Percentiles rank a stretch among this genome's conserved stretches.
Evolutionary conservation across 176 grass and related monocot species (phyloP).

Genomic region (Musa beccarii): DNA sequence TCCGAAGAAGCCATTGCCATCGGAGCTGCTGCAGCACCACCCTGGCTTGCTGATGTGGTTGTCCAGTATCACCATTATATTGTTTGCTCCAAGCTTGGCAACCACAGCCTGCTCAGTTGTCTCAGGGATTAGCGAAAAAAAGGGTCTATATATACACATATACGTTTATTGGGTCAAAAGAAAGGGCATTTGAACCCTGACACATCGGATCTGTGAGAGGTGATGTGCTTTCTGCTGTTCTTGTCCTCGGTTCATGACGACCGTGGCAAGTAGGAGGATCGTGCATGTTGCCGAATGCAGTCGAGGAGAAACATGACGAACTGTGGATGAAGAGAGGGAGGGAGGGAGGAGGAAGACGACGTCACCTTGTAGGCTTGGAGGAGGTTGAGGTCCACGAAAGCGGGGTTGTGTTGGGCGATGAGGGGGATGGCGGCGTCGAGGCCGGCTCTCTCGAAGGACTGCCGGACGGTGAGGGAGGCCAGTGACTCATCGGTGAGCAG

Average conservation of each 20-base stretch:
- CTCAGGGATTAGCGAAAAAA: too few relatives aligned
- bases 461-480: slow-evolving; percentile 43
- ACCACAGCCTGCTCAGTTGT: slow-evolving; percentile 46
- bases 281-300: neutral
- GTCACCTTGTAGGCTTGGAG: slow-evolving; percentile 66
- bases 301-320: neutral
- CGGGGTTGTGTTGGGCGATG: slow-evolving; percentile 50
- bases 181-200: too few relatives aligned
- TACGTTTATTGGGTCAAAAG: too few relatives aligned
- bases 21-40: slow-evolving; percentile 62
- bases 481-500: slow-evolving; percentile 54
- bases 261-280: too few relatives aligned
- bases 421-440: slow-evolving; percentile 43
- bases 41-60: slow-evolving; percentile 84
- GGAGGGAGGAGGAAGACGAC: neutral
- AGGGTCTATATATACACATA: too few relatives aligned
- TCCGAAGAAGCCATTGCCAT: slow-evolving; percentile 89
- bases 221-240: too few relatives aligned
- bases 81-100: slow-evolving; percentile 44
- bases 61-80: slow-evolving; percentile 84
- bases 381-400: slow-evolving; percentile 53
- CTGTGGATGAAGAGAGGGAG: too few relatives aligned
- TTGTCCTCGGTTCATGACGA: too few relatives aligned
- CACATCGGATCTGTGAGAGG: too few relatives aligned
- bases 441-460: slow-evolving; percentile 54